phyloP scores from a whole-genome alignment of 1,139 yeast genomes.

The Lodderomyces jiufengensis region DNA sequence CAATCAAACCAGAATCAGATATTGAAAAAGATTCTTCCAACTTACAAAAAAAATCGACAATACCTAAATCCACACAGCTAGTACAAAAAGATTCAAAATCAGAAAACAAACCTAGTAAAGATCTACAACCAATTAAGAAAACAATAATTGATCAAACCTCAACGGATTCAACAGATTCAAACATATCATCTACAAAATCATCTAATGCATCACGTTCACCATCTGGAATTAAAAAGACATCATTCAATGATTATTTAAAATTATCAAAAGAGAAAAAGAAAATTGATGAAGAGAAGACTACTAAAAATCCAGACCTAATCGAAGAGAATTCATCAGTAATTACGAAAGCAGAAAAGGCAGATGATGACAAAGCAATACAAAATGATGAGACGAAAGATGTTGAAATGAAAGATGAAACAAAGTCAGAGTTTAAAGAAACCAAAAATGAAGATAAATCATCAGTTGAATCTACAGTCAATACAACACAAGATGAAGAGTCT shows the following conservation, averaged over 20 bases:
- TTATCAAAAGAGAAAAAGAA: conserved; percentile 10
- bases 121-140: no score
- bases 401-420: no score
- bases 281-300: conserved; percentile 1
- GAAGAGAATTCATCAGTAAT: conserved; percentile 1
- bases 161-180: no score
- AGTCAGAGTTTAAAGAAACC: no score
- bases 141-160: no score
- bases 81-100: neutral
- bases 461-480: no score
- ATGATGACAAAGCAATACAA: neutral
- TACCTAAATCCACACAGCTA: neutral
- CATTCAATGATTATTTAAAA: conserved; percentile 17
- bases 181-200: neutral
- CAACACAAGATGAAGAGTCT: no score
- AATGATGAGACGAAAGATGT: neutral
- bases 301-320: conserved; percentile 1
- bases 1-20: no score
- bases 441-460: neutral
- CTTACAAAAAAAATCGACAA: neutral
- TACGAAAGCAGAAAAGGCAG: neutral
- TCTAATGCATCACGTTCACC: conserved; percentile 1
- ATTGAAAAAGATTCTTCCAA: no score
- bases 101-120: no score
- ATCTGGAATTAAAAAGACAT: conserved; percentile 13